Conservation (phyloP, 2,329 filamentous ascomycete genomes). For the Penicillium sp. region DNA sequence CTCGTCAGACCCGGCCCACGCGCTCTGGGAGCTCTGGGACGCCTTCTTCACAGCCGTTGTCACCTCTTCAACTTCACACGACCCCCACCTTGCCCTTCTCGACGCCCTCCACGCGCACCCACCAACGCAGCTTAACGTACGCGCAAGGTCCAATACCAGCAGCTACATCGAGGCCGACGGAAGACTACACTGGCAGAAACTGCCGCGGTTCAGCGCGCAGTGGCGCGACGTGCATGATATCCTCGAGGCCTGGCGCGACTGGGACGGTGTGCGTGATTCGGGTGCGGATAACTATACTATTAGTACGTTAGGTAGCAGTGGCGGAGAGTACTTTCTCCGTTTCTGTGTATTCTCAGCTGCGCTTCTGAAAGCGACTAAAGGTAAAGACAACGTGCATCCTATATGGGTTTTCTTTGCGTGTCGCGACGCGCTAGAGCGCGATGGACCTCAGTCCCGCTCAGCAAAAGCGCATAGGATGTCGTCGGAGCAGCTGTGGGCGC, state of each 20-base stretch:
- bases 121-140: background rate
- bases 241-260: background rate
- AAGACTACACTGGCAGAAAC: background rate
- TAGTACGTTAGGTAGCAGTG: background rate
- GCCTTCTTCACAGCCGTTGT: background rate
- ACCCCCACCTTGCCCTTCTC: background rate
- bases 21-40: background rate
- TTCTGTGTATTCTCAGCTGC: background rate
- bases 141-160: background rate
- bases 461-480: background rate
- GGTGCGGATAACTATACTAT: background rate
- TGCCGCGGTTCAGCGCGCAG: background rate
- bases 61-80: background rate
- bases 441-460: background rate
- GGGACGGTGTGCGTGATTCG: background rate
- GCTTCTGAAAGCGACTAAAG: background rate
- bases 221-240: background rate
- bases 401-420: background rate
- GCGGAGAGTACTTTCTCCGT: background rate
- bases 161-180: background rate
- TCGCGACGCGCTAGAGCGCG: background rate
- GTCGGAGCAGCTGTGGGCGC: background rate
- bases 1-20: background rate
- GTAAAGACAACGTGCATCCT: background rate
- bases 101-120: background rate